Evolutionary conservation across 2,329 filamentous ascomycete species (phyloP), one percentile per base, ranked within the genome.

Genomic region (Aspergillus oerlinghausenensis): DNA sequence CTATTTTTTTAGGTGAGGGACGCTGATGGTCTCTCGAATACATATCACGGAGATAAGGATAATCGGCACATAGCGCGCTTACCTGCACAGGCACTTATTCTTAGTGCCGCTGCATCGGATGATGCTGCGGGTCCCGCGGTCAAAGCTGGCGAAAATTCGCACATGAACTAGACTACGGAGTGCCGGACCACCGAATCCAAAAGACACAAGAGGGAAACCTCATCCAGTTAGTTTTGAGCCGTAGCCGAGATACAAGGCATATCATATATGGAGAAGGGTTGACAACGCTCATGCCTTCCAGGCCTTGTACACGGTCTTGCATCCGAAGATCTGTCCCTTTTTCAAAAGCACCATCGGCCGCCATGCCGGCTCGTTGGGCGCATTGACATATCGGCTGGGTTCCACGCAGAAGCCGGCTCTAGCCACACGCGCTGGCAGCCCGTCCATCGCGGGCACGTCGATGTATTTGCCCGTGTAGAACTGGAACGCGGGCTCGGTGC

Each of bases 401-500:
- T 99, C 94, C 47, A 96, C 87, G 73, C 92, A 96, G 78, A 97
- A 95, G 0, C 89, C 93, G 48, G 87, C 85, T 50, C 91, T 83
- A 3, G 84, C 70, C 0, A 82, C 84, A 50, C 90, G 83, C 1
- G 87, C 86, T 0, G 88, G 84, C 28, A 83, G 73, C 2, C 78
- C 80, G 32, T 77, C 80, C 23, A 80, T 78, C 57, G 74, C 87
- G 0, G 89, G 88, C 11, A 96, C 88, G 65, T 94, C 79, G 63
- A 95, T 92, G 69, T 86, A 88, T 69, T 89, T 88, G 62, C 93
- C 94, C 0, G 92, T 95, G 77, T 97, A 97, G 77, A 97, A 96
- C 74, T 97, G 93, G 80, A 97, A 97, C 0, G 91, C 90, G 0
- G 94, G 94, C 79, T 97, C 93, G 0, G 93, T 97, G 78, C 90